Base-by-base conservation (phyloP, 1,284 basidiomycete genomes). In the Boletus smithii region DNA sequence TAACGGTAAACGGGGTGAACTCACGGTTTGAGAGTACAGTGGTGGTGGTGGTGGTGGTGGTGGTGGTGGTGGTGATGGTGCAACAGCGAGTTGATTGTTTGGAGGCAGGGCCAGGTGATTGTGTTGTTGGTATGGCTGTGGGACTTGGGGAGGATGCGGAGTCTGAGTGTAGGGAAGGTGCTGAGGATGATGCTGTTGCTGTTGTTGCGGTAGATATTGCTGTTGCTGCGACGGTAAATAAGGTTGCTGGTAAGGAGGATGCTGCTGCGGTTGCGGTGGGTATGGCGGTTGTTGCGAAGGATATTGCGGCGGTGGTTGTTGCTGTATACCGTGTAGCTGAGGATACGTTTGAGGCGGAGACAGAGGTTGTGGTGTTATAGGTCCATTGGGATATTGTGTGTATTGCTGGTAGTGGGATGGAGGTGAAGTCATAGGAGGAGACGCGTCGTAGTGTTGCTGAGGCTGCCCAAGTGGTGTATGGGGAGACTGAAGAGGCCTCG, bases 21-120 rank as follows among this genome's bases (percentile, higher is more conserved):
- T 49, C 16, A 63, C 59, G 0, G 44, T 11, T 43, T 79, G 69
- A 13, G 79, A 75, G n/a, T 80, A 65, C 6, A 20, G 20, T 20
- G 20, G 4, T 29, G 10, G 27, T 13, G 1, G 5, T 29, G 30
- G 30, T n/a, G 30, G 30, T n/a, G 13, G 29, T 30, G 74, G 74
- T 1, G 69, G 27, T 13, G 1, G 5, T 29, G 30, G 30, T n/a
- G 30, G 30, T n/a, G 13, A 10, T 30, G 74, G 31, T 8, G 35
- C 10, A 30, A 36, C 18, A 23, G 32, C 29, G 8, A 47, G 13
- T 39, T 52, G 55, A 24, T 34, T 44, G 23, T 30, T 43, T 22
- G 37, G 14, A 10, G 43, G 8, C 2, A 44, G 29, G 16, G 38
- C 31, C 9, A 37, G 43, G 5, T 47, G 36, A 26, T 44, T 44